Evolutionary conservation across 768 basidiomycete genomes (phyloP).

Genomic region (Boletus rufocinnamomeus): DNA sequence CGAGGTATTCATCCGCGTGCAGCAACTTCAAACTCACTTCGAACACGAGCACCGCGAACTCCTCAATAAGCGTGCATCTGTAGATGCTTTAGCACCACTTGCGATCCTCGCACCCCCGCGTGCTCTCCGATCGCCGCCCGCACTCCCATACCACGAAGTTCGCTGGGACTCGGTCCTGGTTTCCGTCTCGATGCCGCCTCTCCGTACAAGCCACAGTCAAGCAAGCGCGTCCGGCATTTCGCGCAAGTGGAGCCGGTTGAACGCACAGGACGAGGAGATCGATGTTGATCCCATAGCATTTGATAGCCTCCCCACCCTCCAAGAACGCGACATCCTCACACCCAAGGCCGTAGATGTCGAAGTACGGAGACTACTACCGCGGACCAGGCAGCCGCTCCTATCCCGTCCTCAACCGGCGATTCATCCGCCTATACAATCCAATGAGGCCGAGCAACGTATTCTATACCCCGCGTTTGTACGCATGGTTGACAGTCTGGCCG

Average conservation of each 20-base stretch:
- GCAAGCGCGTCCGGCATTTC: conserved; percentile 15
- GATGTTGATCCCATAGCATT: conserved; percentile 22
- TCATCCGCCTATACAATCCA: conserved; percentile 18
- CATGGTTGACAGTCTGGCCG: conserved; percentile 27
- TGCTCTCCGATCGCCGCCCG: conserved; percentile 20
- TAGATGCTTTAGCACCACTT: conserved; percentile 21
- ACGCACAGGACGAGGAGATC: conserved; percentile 25
- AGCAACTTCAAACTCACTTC: conserved; percentile 30
- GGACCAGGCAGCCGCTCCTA: conserved; percentile 10
- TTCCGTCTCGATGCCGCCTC: conserved; percentile 15
- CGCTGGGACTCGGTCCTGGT: conserved; percentile 1
- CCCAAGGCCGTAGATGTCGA: conserved; percentile 10
- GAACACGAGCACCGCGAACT: conserved; percentile 25
- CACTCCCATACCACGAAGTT: conserved; percentile 9
- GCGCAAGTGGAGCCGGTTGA: conserved; percentile 37
- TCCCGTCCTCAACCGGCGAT: conserved; percentile 27
- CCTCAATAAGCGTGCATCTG: conserved; percentile 10
- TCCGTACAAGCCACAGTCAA: conserved; percentile 13
- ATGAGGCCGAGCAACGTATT: conserved; percentile 19
- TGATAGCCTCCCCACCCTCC: conserved; percentile 20
- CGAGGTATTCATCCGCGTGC: conserved; percentile 26
- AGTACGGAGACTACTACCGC: conserved; percentile 12
- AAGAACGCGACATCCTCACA: background rate
- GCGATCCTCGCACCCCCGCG: conserved; percentile 22
- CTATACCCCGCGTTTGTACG: conserved; percentile 24